Evolutionary conservation across 2,329 filamentous ascomycete genomes (phyloP), one percentile per base, ranked within the genome.

Genomic region (Aspergillus costaricaensis): DNA sequence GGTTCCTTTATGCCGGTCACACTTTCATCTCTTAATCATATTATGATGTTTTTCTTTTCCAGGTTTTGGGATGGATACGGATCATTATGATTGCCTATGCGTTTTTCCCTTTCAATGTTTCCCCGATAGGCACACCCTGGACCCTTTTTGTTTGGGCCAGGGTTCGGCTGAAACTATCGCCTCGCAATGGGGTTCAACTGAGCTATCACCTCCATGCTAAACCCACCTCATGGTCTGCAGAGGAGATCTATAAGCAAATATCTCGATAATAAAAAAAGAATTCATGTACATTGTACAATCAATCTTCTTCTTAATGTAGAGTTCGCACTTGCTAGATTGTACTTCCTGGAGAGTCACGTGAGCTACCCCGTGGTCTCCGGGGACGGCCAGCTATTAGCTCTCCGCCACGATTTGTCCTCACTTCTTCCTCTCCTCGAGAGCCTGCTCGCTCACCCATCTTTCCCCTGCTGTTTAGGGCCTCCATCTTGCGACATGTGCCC

Each of bases 21-120:
- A 12, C 19, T 36, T 55, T 44, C 30, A 44, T 23, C 17, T 59
- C 32, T 53, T 57, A 48, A 30, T 49, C 41, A 43, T 50, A 7
- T 50, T 27, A 30, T 32, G 47, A 19, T 32, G 51, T 23, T 44
- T 36, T 25, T 25, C 25, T 32, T 36, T 47, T 17, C 39, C 36
- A 12, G 27, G n/a, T 36, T 14, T 55, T 32, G 53, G 23, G n/a
- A 44, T 55, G 43, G 43, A 55, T 44, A 30, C 27, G 15, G 41
- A 19, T 55, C 27, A 21, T 38, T 49, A 32, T 48, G 39, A 10
- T 44, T 47, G 53, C 41, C 43, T 32, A 5, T 47, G 39, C 32
- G 38, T 27, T n/a, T 17, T 9, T 30, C 0, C 3, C 27, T 27
- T 5, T 17, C 39, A 39, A 25, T 23, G 9, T 43, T 43, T 55